A percentile compares a stretch with the other conserved stretches of the same genome.
phyloP scores from a whole-genome alignment of 441 rosid species.

The Brassica balearica region DNA sequence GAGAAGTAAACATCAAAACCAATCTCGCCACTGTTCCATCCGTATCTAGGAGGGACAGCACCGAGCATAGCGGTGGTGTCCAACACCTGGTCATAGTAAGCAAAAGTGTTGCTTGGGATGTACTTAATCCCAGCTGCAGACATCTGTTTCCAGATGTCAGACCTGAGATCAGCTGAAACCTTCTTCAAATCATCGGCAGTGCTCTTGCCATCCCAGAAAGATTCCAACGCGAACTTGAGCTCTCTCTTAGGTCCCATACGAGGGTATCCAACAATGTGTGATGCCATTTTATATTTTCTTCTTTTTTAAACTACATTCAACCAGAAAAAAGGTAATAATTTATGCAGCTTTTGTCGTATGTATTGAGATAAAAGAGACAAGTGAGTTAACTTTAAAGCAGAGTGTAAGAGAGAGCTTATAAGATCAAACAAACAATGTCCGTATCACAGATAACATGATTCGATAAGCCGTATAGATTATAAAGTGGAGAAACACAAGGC shows the following conservation, averaged over 20 bases:
- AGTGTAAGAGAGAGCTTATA: slow-evolving; percentile 2
- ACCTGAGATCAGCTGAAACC: slow-evolving; percentile 86
- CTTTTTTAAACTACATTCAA: neutral
- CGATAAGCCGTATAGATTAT: neutral
- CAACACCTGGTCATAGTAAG: slow-evolving; percentile 88
- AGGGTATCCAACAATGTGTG: slow-evolving; percentile 98
- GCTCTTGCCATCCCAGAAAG: slow-evolving; percentile 98
- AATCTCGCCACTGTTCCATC: slow-evolving; percentile 85
- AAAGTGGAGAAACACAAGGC: neutral
- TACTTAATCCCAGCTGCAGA: slow-evolving; percentile 78
- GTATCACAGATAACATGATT: neutral
- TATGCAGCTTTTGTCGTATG: slow-evolving; percentile 29
- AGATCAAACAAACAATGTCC: neutral
- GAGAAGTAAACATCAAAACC: slow-evolving; percentile 86
- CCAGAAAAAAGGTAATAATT: neutral
- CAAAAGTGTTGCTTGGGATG: slow-evolving; percentile 97
- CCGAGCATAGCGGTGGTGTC: slow-evolving; percentile 96
- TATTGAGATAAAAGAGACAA: slow-evolving; percentile 2
- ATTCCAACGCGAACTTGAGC: slow-evolving; percentile 96
- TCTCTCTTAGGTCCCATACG: slow-evolving; percentile 99
- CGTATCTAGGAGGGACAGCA: slow-evolving; percentile 91
- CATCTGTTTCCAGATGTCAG: slow-evolving; percentile 96
- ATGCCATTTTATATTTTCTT: slow-evolving; percentile 64
- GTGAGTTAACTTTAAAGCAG: slow-evolving; percentile 9
- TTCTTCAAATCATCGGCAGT: slow-evolving; percentile 84